These are phyloP conservation scores for Arabidopsis thaliana DNA, from an alignment of 345 rosid genomes.

Conservation along the genomic window TAIR10.1 NC_003076.8:15975001-15975500, in stretches of 20 bases:
- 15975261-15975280: conserved; percentile 4
- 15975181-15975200: conserved; percentile 77
- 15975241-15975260: too few relatives aligned
- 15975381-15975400: conserved; percentile 84
- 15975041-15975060: not conserved
- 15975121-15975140: conserved; percentile 99
- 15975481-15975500: conserved; percentile 76
- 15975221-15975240: not conserved
- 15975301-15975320: not conserved
- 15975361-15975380: conserved; percentile 67
- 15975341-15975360: conserved; percentile 69
- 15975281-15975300: not conserved
- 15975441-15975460: conserved; percentile 90
- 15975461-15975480: conserved; percentile 94
- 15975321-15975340: conserved; percentile 56
- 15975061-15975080: conserved; percentile 60
- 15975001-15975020: not conserved
- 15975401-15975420: conserved; percentile 91
- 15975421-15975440: conserved; percentile 95
- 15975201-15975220: conserved; percentile 41
- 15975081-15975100: conserved; percentile 93
- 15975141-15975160: conserved; percentile 91
- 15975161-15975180: conserved; percentile 98
- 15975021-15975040: too few relatives aligned
- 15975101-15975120: conserved; percentile 92